phyloP scores from a whole-genome alignment of 2,329 filamentous ascomycete genomes.

The Venturia asperata region DNA sequence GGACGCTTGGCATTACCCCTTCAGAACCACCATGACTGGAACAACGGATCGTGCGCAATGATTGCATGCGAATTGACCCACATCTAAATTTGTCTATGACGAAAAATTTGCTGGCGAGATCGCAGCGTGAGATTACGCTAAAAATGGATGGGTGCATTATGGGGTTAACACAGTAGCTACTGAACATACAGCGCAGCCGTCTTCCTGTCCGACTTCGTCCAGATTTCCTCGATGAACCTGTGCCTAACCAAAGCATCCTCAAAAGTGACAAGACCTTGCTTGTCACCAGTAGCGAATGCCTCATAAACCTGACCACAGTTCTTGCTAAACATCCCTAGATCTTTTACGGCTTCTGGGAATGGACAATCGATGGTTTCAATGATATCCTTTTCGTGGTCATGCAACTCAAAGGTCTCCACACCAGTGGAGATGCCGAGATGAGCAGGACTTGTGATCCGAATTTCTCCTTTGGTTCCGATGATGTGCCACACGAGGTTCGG shows the following conservation, averaged over 20 bases:
- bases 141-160: no score
- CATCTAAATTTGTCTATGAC: not conserved
- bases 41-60: not conserved
- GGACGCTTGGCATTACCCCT: conserved; percentile 3
- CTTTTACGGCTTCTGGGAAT: conserved; percentile 42
- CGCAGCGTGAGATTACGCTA: not conserved
- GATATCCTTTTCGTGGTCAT: conserved; percentile 43
- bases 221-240: conserved; percentile 11
- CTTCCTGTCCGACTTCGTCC: conserved; percentile 1
- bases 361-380: conserved; percentile 35
- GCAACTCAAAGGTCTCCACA: conserved; percentile 43
- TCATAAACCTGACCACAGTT: conserved; percentile 53
- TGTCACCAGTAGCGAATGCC: conserved; percentile 38
- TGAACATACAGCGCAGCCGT: not conserved
- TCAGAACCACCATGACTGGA: not conserved
- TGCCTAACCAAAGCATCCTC: conserved; percentile 14
- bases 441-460: conserved; percentile 34
- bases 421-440: conserved; percentile 32
- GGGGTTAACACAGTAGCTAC: not conserved
- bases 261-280: not conserved
- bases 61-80: not conserved
- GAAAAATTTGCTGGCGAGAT: not conserved
- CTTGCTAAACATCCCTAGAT: conserved; percentile 39
- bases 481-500: conserved; percentile 45
- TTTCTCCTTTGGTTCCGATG: conserved; percentile 40